A percentile compares a stretch with the other conserved stretches of the same genome.
Conservation (phyloP, 768 basidiomycete genomes). For the Boletus rubescentipes region DNA sequence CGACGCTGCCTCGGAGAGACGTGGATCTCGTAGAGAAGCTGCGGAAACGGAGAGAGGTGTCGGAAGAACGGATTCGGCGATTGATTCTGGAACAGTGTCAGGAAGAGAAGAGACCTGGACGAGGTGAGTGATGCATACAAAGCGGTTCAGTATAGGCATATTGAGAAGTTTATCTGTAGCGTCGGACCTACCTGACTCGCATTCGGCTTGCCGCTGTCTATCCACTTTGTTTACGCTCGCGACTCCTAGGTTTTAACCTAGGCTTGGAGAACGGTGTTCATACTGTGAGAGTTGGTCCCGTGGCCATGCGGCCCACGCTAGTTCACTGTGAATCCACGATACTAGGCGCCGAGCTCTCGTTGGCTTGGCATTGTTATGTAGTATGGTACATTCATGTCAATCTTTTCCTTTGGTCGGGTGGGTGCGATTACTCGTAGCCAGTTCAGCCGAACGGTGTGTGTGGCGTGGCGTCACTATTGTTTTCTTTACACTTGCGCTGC, state of each 20-base stretch:
- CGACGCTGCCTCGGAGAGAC: conserved; percentile 25
- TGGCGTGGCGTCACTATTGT: no score
- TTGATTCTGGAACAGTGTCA: conserved; percentile 18
- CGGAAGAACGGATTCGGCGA: conserved; percentile 12
- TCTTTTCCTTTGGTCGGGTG: no score
- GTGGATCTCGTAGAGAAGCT: conserved; percentile 12
- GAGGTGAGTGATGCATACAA: conserved; percentile 8
- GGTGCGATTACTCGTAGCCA: no score
- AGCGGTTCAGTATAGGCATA: not conserved
- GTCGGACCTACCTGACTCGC: not conserved
- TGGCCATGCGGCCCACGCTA: no score
- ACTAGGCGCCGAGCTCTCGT: no score
- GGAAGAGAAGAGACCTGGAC: not conserved
- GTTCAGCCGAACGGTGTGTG: no score
- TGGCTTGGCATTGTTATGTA: no score
- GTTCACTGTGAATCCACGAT: no score
- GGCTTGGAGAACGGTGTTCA: no score
- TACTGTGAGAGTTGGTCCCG: no score
- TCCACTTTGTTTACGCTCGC: not conserved
- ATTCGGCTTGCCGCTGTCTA: not conserved
- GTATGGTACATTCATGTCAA: no score
- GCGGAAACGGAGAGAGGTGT: conserved; percentile 19
- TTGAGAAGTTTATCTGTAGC: conserved; percentile 9
- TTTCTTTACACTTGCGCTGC: no score
- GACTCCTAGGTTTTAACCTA: not conserved